phyloP scores from a whole-genome alignment of 1,284 basidiomycete species.

The Rhodotorula sp. region DNA sequence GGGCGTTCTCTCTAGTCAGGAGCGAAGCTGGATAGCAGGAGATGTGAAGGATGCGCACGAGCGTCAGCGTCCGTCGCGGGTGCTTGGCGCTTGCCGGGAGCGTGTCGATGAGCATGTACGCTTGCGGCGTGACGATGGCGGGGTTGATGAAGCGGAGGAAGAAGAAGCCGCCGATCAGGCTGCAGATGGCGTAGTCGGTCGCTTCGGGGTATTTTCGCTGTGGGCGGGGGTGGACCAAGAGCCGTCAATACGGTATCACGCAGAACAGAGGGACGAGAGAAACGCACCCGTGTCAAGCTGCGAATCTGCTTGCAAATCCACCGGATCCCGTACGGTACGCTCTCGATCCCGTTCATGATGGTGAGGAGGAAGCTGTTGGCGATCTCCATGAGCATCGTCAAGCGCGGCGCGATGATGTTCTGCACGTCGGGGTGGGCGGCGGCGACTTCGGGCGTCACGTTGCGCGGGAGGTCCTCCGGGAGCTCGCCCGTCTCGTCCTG shows the following conservation, averaged over 20 bases:
- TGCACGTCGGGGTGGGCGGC: constrained; percentile 91
- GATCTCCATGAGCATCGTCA: constrained; percentile 99
- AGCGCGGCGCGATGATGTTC: constrained; percentile 90
- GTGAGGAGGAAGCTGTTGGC: constrained; percentile 94
- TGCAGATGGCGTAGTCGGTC: constrained; percentile 95
- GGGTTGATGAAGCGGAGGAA: constrained; percentile 99
- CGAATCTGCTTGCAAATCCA: constrained; percentile 99
- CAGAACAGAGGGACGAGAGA: constrained; percentile 12
- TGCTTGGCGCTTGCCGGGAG: constrained; percentile 84
- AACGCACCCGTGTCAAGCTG: constrained; percentile 81
- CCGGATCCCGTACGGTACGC: constrained; percentile 95
- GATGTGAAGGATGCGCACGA: constrained; percentile 59
- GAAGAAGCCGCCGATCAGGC: constrained; percentile 98
- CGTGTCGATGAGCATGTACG: constrained; percentile 98
- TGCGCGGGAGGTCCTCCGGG: constrained; percentile 84
- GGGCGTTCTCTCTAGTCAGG: neutral
- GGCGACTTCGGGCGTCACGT: constrained; percentile 90
- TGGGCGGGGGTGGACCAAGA: too few relatives aligned
- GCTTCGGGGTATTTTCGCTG: constrained; percentile 98
- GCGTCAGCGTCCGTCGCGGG: constrained; percentile 88
- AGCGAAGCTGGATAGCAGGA: too few relatives aligned
- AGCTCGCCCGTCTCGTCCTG: constrained; percentile 92
- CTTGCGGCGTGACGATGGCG: constrained; percentile 98
- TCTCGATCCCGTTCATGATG: constrained; percentile 98
- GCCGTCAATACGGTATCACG: neutral